These are phyloP conservation scores for Sungouiozyma ichnusensis DNA, from an alignment of 805 yeast genomes.

Conservation along the genomic window DNA sequence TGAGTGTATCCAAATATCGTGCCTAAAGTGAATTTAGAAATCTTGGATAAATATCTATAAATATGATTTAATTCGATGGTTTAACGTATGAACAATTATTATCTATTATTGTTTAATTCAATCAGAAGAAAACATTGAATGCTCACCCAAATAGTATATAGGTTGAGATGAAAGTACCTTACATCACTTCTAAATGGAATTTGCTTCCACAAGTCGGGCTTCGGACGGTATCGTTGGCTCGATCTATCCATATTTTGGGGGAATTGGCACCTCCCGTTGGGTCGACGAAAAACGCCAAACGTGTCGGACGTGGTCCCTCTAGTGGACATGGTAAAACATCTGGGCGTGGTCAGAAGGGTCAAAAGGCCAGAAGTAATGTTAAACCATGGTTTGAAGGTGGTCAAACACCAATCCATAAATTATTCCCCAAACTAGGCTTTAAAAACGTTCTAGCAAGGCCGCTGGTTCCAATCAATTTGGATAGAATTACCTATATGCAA, in stretches of 20 bases:
- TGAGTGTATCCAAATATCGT: no score
- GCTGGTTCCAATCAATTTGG: conserved; percentile 52
- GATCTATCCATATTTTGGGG: conserved; percentile 33
- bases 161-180: no score
- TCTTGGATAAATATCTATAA: no score
- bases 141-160: no score
- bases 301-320: conserved; percentile 95
- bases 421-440: conserved; percentile 85
- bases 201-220: no score
- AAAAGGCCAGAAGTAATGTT: conserved; percentile 86
- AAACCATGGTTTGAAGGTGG: conserved; percentile 98
- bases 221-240: no score
- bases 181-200: no score
- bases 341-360: conserved; percentile 98
- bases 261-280: conserved; percentile 48
- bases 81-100: no score
- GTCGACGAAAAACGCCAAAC: conserved; percentile 49
- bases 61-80: no score
- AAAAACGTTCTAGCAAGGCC: conserved; percentile 49
- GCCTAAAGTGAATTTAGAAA: no score
- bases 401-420: conserved; percentile 81
- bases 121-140: no score
- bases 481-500: conserved; percentile 60
- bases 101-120: no score
- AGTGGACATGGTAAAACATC: conserved; percentile 90